These are phyloP conservation scores for Colletotrichum horii DNA, from an alignment of 2,329 filamentous ascomycete species.

Conservation along the genomic window DNA sequence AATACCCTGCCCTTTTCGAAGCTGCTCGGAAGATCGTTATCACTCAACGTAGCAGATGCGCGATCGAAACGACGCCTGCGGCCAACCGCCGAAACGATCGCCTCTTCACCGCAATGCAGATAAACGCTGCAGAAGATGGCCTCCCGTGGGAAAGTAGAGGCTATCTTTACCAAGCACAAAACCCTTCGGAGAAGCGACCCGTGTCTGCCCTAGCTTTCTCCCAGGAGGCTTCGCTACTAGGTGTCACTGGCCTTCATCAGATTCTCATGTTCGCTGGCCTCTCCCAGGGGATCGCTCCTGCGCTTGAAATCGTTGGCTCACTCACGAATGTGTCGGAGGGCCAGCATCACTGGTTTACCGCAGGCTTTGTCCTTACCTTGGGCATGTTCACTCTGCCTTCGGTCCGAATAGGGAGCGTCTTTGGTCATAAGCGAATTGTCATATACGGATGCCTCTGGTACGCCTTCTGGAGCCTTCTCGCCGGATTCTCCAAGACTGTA, in stretches of 20 bases:
- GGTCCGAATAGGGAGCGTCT: slow-evolving; percentile 61
- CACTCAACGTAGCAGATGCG: background rate
- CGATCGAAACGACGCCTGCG: background rate
- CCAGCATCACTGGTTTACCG: slow-evolving; percentile 60
- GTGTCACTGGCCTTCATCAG: background rate
- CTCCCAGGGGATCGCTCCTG: background rate
- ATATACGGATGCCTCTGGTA: slow-evolving; percentile 61
- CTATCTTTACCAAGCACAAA: background rate
- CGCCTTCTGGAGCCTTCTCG: slow-evolving; percentile 54
- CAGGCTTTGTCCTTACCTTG: slow-evolving; percentile 59
- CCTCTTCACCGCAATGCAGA: background rate
- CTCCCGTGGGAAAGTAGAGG: background rate
- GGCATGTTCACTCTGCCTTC: slow-evolving; percentile 64
- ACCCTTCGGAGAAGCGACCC: background rate
- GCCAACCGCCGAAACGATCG: background rate
- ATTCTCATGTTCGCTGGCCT: background rate
- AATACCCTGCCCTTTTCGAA: background rate
- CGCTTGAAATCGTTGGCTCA: background rate
- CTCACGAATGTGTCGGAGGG: slow-evolving; percentile 25
- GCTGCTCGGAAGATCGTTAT: slow-evolving; percentile 3
- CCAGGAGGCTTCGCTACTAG: background rate
- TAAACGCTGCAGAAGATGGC: background rate
- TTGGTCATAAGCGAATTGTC: slow-evolving; percentile 62
- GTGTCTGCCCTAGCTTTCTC: background rate
- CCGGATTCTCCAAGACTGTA: slow-evolving; percentile 41